Conservation (phyloP, 257 asterid species). For the Fraxinus anomala region DNA sequence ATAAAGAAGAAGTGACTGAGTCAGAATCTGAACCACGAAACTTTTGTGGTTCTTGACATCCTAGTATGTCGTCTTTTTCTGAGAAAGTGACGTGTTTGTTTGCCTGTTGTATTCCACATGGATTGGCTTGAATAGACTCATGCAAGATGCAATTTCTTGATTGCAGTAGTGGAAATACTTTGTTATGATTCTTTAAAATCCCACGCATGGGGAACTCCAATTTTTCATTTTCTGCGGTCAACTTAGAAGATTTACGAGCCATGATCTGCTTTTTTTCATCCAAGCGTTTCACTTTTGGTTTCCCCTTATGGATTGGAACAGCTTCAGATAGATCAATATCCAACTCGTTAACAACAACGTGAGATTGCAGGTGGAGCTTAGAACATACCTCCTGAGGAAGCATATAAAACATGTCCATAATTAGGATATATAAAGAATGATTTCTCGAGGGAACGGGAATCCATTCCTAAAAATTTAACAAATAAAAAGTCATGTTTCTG, state of each 20-base stretch:
- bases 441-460: neutral
- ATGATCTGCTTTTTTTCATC: slow-evolving; percentile 32
- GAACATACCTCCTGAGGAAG: slow-evolving; percentile 47
- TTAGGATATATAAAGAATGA: neutral
- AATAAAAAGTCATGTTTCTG: neutral
- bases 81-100: slow-evolving; percentile 49
- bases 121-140: slow-evolving; percentile 30
- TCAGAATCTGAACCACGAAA: slow-evolving; percentile 21
- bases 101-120: slow-evolving; percentile 26
- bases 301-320: slow-evolving; percentile 31
- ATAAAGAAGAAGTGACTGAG: slow-evolving; percentile 23
- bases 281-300: slow-evolving; percentile 30
- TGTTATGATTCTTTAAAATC: slow-evolving; percentile 35
- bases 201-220: slow-evolving; percentile 37
- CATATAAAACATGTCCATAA: too few relatives aligned
- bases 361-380: slow-evolving; percentile 40
- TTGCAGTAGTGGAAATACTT: slow-evolving; percentile 26
- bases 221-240: slow-evolving; percentile 31
- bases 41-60: slow-evolving; percentile 21
- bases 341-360: slow-evolving; percentile 34
- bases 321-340: slow-evolving; percentile 22
- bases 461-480: neutral
- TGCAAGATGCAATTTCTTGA: slow-evolving; percentile 29
- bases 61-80: slow-evolving; percentile 38
- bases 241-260: slow-evolving; percentile 31